Evolutionary conservation across 2,329 filamentous ascomycete species (phyloP).

Genomic region (Apiospora sp.): DNA sequence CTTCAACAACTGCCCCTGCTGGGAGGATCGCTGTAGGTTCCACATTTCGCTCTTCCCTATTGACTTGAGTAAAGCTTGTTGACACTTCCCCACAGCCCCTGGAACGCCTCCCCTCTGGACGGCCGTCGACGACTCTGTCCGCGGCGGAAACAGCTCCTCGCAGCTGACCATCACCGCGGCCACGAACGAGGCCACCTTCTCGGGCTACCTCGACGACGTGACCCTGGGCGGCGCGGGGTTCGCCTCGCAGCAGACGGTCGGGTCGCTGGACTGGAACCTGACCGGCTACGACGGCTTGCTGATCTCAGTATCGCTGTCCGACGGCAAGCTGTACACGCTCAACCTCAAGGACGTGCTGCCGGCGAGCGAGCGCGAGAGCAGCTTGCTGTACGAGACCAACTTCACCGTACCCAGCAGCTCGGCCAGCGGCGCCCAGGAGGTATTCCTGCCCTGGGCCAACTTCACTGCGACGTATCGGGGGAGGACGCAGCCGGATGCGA

Average conservation of each 20-base stretch:
- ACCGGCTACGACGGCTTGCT: neutral
- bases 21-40: neutral
- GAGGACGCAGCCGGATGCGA: neutral
- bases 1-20: neutral
- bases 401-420: neutral
- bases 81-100: neutral
- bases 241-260: conserved; percentile 14
- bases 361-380: neutral
- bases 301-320: neutral
- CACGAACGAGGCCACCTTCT: neutral
- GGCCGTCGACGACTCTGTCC: conserved; percentile 3
- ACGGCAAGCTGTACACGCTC: conserved; percentile 14
- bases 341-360: neutral
- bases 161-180: neutral
- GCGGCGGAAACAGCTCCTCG: conserved; percentile 17
- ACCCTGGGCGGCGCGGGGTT: conserved; percentile 10
- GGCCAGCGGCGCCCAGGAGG: neutral
- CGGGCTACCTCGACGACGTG: neutral
- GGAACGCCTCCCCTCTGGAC: conserved; percentile 1
- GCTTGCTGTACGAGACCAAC: conserved; percentile 23
- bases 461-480: neutral
- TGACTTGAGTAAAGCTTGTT: no score
- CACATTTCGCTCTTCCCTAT: neutral
- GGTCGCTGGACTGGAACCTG: conserved; percentile 12
- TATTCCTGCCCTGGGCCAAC: neutral